Percentiles rank a stretch among this genome's conserved stretches.
Evolutionary conservation across 169 alveolate genomes (phyloP).

Genomic region (Sarcocystis neurona): DNA sequence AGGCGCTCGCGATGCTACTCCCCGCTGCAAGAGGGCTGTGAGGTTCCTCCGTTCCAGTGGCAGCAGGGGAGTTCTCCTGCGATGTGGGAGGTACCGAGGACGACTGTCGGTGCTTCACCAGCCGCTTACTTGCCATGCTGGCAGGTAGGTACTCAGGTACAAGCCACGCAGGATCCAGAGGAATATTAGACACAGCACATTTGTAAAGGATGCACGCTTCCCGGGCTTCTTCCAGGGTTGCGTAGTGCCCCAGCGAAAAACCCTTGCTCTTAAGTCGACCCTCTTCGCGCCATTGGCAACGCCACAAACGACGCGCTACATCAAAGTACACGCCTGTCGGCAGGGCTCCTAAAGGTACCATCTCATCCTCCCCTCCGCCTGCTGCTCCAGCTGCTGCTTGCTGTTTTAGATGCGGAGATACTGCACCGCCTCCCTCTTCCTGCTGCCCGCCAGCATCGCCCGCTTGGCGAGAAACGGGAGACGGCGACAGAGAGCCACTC

Average conservation of each 20-base stretch:
- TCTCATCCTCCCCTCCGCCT: constrained; percentile 13
- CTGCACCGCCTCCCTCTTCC: too few relatives aligned
- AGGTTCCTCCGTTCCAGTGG: too few relatives aligned
- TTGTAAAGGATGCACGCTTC: constrained; percentile 82
- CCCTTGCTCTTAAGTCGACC: constrained; percentile 87
- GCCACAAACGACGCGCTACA: constrained; percentile 85
- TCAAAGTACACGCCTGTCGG: constrained; percentile 89
- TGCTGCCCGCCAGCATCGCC: too few relatives aligned
- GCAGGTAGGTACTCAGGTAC: constrained; percentile 30
- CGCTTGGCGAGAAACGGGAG: too few relatives aligned
- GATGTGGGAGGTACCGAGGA: too few relatives aligned
- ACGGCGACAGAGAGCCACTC: too few relatives aligned
- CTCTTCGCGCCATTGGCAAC: constrained; percentile 89
- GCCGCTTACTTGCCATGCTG: constrained; percentile 14
- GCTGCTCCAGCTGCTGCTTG: constrained; percentile 2
- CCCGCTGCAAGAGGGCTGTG: too few relatives aligned
- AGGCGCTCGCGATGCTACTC: too few relatives aligned
- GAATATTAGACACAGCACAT: constrained; percentile 84
- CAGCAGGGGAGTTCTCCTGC: too few relatives aligned
- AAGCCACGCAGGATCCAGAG: constrained; percentile 84
- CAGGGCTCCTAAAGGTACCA: constrained; percentile 20
- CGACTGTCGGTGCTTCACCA: not conserved
- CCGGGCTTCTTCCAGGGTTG: constrained; percentile 84
- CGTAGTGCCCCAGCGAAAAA: constrained; percentile 81
- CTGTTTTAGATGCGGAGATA: too few relatives aligned